Percentiles rank a stretch among this genome's conserved stretches.
These are phyloP conservation scores for Blastobotrys petasosporus DNA, from an alignment of 1,139 yeast species.

Conservation along the genomic window DNA sequence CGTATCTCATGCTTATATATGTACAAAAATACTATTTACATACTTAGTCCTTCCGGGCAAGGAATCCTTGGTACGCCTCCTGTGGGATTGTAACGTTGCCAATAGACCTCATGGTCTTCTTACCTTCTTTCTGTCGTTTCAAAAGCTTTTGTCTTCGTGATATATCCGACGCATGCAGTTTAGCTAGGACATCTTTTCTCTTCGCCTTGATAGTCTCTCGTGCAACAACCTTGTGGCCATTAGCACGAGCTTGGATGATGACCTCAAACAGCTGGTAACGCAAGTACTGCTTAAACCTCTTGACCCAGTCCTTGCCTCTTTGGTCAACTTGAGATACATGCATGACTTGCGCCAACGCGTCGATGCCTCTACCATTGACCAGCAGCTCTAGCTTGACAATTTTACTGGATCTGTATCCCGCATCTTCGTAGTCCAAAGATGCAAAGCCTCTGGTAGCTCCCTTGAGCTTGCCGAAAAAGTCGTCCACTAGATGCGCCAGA, in stretches of 20 bases:
- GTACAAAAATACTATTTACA: background rate
- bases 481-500: conserved; percentile 83
- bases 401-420: conserved; percentile 75
- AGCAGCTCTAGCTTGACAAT: conserved; percentile 82
- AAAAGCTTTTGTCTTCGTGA: conserved; percentile 83
- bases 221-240: conserved; percentile 69
- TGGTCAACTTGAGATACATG: conserved; percentile 71
- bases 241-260: conserved; percentile 83
- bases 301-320: conserved; percentile 76
- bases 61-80: conserved; percentile 56
- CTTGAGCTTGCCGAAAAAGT: conserved; percentile 87
- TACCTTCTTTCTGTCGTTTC: conserved; percentile 90
- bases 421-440: conserved; percentile 88
- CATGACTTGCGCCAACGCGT: conserved; percentile 87
- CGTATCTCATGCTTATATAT: background rate
- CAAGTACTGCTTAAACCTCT: conserved; percentile 70
- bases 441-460: conserved; percentile 92
- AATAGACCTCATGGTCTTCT: conserved; percentile 70
- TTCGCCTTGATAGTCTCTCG: conserved; percentile 91
- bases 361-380: conserved; percentile 85
- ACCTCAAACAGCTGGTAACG: conserved; percentile 85
- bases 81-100: conserved; percentile 76
- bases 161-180: conserved; percentile 88
- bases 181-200: conserved; percentile 87
- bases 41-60: conserved; percentile 22